Evolutionary conservation across 345 rosid genomes (phyloP), one percentile per base, ranked within the genome.

Genomic region (Geranium rotundifolium): DNA sequence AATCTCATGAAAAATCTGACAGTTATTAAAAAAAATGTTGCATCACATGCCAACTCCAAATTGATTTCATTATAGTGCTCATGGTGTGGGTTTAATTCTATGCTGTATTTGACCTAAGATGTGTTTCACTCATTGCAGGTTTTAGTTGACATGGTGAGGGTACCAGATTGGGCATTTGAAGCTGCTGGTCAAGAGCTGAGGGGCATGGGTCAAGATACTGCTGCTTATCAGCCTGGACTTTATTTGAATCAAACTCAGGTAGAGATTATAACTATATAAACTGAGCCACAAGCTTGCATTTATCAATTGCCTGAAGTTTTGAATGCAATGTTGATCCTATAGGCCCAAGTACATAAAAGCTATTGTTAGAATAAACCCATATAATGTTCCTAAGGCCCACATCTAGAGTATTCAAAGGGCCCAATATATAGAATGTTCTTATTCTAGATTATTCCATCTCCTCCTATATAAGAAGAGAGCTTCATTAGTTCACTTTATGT

Each of bases 171-270:
- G 99, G 95, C 99, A 73, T 88, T 90, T 78, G 97, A 95, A 81
- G 99, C 99, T 56, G 95, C 99, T 8, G 96, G 97, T 72, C 99
- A 90, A 82, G 99, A 95, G 80, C 80, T 88, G 97, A 88, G 97
- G 80, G 85, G 79, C 73, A 85, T 90, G 84, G 88, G 91, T 57
- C 95, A 85, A 78, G 97, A 95, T 76, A 77, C 92, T 71, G 81
- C 95, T 41, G 72, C 95, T 27, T 95, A 90, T 72, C 99, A 90
- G 69, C 99, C 99, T 66, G 97, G 99, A 64, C 91, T 88, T 66
- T 95, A 85, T 72, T 74, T 95, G 83, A 86, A 93, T 71, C 76
- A 89, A 56, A 87, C 99, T 63, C 99, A 93, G 92, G 99, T 83
- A 73, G 65, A 69, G 59, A 61, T 55, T 4, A 3, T 41, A 23